Evolutionary conservation across 768 basidiomycete genomes (phyloP).

Genomic region (Hericium rajendrae): DNA sequence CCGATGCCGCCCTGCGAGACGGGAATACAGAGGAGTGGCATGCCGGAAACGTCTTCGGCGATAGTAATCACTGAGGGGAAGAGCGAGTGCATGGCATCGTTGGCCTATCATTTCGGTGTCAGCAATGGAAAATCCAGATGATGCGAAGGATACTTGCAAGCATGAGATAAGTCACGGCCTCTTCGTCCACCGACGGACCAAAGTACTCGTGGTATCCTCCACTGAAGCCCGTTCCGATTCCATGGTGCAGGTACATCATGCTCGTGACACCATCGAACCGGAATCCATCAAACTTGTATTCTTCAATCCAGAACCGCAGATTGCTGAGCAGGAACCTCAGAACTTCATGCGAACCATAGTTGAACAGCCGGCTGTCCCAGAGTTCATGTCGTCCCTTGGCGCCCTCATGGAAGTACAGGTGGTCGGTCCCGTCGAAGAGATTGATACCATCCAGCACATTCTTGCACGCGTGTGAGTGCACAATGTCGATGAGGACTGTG

Average conservation of each 20-base stretch:
- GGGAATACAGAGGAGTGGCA: slow-evolving; percentile 87
- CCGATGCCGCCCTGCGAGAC: slow-evolving; percentile 81
- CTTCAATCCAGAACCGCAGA: slow-evolving; percentile 90
- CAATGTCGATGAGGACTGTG: slow-evolving; percentile 89
- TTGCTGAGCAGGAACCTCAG: slow-evolving; percentile 92
- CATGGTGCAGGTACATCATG: slow-evolving; percentile 99
- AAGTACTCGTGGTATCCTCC: slow-evolving; percentile 99
- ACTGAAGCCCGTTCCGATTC: slow-evolving; percentile 95
- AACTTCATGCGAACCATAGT: slow-evolving; percentile 93
- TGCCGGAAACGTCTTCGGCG: slow-evolving; percentile 98
- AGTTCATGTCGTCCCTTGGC: slow-evolving; percentile 85
- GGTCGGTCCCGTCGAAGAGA: slow-evolving; percentile 94
- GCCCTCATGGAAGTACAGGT: slow-evolving; percentile 95
- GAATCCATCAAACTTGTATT: slow-evolving; percentile 95
- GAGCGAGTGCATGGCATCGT: slow-evolving; percentile 76
- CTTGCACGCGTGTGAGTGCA: slow-evolving; percentile 98
- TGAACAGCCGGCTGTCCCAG: slow-evolving; percentile 97
- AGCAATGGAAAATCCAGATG: background rate
- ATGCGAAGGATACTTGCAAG: slow-evolving; percentile 48
- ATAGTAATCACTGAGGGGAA: slow-evolving; percentile 83
- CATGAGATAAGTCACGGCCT: slow-evolving; percentile 95
- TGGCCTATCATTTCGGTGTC: slow-evolving; percentile 52
- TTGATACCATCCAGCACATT: slow-evolving; percentile 95
- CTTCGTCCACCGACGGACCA: slow-evolving; percentile 72
- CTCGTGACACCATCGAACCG: slow-evolving; percentile 98